phyloP scores from a whole-genome alignment of 202 grass and related monocot genomes.

The Setaria italica region DNA sequence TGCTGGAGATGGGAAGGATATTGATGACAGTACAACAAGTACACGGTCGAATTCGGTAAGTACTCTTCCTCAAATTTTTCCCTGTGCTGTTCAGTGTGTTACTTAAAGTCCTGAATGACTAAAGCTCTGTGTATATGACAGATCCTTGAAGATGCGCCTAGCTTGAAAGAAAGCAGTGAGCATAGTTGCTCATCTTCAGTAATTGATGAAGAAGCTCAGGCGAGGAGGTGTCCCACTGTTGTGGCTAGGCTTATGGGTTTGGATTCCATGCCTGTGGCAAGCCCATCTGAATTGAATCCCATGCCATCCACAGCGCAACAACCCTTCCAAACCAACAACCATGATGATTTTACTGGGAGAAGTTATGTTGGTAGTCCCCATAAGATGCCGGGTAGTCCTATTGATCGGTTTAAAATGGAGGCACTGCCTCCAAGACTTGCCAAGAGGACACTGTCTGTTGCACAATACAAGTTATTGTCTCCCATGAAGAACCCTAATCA shows the following conservation, averaged over 20 bases:
- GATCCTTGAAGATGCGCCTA: constrained; percentile 63
- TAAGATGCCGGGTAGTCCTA: constrained; percentile 87
- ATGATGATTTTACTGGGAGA: constrained; percentile 46
- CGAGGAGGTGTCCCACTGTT: constrained; percentile 64
- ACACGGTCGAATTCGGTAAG: constrained; percentile 59
- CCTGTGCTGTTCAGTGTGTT: constrained; percentile 1
- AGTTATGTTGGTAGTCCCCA: constrained; percentile 55
- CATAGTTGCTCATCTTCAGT: constrained; percentile 74
- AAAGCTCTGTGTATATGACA: constrained; percentile 46
- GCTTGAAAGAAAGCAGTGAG: constrained; percentile 66
- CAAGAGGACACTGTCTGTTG: constrained; percentile 63
- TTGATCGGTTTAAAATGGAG: constrained; percentile 84
- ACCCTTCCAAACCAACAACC: constrained; percentile 30
- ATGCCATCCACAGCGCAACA: constrained; percentile 40
- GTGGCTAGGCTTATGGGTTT: constrained; percentile 97
- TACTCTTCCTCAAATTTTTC: background rate
- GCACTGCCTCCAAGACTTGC: constrained; percentile 58
- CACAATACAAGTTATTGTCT: constrained; percentile 71
- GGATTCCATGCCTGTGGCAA: constrained; percentile 77
- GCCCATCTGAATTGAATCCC: constrained; percentile 57
- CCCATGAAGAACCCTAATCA: constrained; percentile 66
- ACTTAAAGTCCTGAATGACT: constrained; percentile 17
- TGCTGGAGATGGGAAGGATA: constrained; percentile 39
- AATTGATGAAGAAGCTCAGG: constrained; percentile 63
- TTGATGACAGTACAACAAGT: constrained; percentile 41